Percentiles rank a stretch among this genome's conserved stretches.
These are phyloP conservation scores for Schrenkiella parvula DNA, from an alignment of 345 rosid genomes.

Conservation along the genomic window DNA sequence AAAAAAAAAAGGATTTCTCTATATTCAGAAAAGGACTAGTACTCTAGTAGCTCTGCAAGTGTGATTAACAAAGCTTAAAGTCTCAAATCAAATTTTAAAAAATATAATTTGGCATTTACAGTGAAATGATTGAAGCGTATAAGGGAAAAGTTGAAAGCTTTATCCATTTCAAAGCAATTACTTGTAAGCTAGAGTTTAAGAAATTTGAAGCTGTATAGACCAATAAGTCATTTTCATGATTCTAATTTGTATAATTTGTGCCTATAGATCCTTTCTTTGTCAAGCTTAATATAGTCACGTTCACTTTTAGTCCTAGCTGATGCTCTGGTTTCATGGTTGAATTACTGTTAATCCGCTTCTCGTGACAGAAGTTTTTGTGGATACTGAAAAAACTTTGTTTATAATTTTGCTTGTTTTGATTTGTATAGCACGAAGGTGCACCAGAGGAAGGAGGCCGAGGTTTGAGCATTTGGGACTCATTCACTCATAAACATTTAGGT, in stretches of 20 bases:
- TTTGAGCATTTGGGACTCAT: constrained; percentile 38
- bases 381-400: not conserved
- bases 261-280: not conserved
- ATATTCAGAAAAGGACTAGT: not conserved
- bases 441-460: constrained; percentile 31
- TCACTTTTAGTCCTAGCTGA: not conserved
- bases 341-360: not conserved
- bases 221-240: not conserved
- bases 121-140: not conserved
- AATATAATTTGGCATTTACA: not conserved
- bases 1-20: not conserved
- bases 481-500: constrained; percentile 30
- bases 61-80: not conserved
- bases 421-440: constrained; percentile 33
- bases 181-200: not conserved
- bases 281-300: not conserved
- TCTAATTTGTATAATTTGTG: not conserved
- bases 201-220: not conserved
- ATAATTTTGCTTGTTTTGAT: not conserved
- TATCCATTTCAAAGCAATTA: not conserved
- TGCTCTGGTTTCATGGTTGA: not conserved
- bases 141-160: not conserved
- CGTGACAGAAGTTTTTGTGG: not conserved
- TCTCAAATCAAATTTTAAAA: not conserved
- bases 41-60: not conserved